Evolutionary conservation across 179 eudicot species (phyloP).

Genomic region (Actinidia arguta): DNA sequence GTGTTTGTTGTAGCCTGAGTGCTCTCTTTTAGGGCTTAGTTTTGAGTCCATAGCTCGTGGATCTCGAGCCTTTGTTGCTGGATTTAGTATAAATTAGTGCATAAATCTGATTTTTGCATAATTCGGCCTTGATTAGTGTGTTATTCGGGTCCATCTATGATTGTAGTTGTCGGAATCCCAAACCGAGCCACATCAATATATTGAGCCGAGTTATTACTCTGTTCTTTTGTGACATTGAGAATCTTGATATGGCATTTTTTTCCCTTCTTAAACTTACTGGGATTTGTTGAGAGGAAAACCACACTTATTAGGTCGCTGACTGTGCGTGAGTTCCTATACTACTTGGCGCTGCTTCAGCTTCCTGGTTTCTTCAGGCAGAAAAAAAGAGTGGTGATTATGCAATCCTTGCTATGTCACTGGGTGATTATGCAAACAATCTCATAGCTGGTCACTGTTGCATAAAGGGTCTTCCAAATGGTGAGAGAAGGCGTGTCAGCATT

Average conservation of each 20-base stretch:
- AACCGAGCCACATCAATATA: too few relatives aligned
- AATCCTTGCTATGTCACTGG: constrained; percentile 86
- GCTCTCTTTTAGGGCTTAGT: too few relatives aligned
- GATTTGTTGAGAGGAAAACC: constrained; percentile 93
- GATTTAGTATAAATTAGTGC: too few relatives aligned
- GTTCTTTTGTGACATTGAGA: background rate
- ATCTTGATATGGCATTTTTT: background rate
- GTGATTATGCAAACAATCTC: constrained; percentile 89
- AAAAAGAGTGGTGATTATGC: constrained; percentile 94
- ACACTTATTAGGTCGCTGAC: constrained; percentile 90
- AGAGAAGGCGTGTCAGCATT: constrained; percentile 91
- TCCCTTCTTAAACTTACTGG: constrained; percentile 47
- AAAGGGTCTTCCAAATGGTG: constrained; percentile 97
- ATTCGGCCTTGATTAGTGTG: too few relatives aligned
- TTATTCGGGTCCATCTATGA: too few relatives aligned
- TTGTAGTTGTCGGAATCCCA: too few relatives aligned
- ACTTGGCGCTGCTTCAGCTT: constrained; percentile 96
- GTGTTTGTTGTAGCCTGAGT: too few relatives aligned
- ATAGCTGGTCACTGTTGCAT: constrained; percentile 97
- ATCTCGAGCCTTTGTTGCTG: too few relatives aligned
- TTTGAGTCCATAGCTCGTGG: too few relatives aligned
- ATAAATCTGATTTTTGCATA: too few relatives aligned
- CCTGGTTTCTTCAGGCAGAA: constrained; percentile 89
- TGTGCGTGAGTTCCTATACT: constrained; percentile 94
- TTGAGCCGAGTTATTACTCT: background rate